Base-by-base conservation (phyloP, 2,329 filamentous ascomycete species). In the Tetracladium maxilliforme region DNA sequence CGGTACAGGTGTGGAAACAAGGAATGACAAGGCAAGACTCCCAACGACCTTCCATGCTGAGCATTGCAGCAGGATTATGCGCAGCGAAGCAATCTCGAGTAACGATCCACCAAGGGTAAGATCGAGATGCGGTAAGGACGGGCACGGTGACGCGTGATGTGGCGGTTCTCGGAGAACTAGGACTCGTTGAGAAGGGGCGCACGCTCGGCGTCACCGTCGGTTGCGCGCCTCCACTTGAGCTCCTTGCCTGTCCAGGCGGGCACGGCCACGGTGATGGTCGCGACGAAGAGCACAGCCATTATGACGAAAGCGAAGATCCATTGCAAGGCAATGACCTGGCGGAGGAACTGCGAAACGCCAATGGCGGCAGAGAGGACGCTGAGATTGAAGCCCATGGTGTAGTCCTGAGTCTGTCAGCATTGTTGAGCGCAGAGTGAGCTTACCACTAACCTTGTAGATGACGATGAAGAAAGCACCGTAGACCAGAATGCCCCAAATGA, bases 231-330 rank as follows among this genome's bases (percentile, higher is more conserved):
- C 50, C 67, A 67, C 24, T 51, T 54, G 33, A 61, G 40, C 23
- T 72, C 64, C 27, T 61, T 57, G 30, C 74, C 74, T 9, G 70
- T 60, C 42, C 72, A 59, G 13, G 64, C 64, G 1, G 77, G 76
- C 17, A 79, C 49, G 3, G 69, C 75, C 26, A 83, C 58, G 10
- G 64, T 49, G 3, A 80, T 40, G 2, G 78, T 82, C 11, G 69
- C 52, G 12, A 84, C 47, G 45, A 90, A 77, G 26, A 92, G 65
- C 14, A 80, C 45, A 1, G 61, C 68, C 62, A 87, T 84, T 46
- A 92, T 83, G 33, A 71, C 60, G 43, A 92, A 90, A 17, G 83
- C 79, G 47, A 92, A 92, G 51, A 92, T 87, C 83, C 83, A 92
- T 54, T 93, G 84, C 35, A 92, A 60, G 6, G 81, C 79, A 36